Evolutionary conservation across 2,329 filamentous ascomycete species (phyloP).

Genomic region (Aspergillus sp.): DNA sequence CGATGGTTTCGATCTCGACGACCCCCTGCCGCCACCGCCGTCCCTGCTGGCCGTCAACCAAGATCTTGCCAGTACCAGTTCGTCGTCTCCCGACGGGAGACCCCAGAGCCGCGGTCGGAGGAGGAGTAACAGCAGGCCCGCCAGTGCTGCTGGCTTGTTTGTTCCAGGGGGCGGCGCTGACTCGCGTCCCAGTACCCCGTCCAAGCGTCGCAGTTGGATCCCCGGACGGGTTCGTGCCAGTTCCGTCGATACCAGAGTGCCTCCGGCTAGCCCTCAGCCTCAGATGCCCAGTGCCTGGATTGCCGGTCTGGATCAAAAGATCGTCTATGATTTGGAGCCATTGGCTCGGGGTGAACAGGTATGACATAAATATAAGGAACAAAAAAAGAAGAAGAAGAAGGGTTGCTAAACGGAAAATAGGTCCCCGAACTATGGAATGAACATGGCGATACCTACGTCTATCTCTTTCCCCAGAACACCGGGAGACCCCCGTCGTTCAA

Average conservation of each 20-base stretch:
- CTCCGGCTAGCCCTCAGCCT: slow-evolving; percentile 5
- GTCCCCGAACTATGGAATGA: slow-evolving; percentile 56
- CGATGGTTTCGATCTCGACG: slow-evolving; percentile 23
- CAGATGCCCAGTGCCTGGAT: slow-evolving; percentile 48
- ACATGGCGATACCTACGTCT: slow-evolving; percentile 54
- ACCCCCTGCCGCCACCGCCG: slow-evolving; percentile 32
- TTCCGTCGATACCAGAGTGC: slow-evolving; percentile 23
- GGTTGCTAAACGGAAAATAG: slow-evolving; percentile 19
- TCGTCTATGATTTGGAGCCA: slow-evolving; percentile 47
- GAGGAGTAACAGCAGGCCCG: slow-evolving; percentile 24
- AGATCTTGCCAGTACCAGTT: slow-evolving; percentile 25
- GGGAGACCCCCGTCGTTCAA: slow-evolving; percentile 53
- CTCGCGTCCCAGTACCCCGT: slow-evolving; percentile 27
- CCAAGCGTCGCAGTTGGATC: slow-evolving; percentile 40
- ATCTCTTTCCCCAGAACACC: slow-evolving; percentile 52
- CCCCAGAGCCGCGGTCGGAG: slow-evolving; percentile 32
- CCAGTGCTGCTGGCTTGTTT: slow-evolving; percentile 26
- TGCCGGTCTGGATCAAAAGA: slow-evolving; percentile 48
- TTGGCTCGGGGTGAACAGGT: slow-evolving; percentile 47
- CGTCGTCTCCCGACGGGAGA: slow-evolving; percentile 21
- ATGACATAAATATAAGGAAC: slow-evolving; percentile 10
- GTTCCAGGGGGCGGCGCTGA: slow-evolving; percentile 27
- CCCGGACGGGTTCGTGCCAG: slow-evolving; percentile 30
- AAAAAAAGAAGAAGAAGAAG: not conserved
- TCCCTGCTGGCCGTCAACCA: slow-evolving; percentile 31